These are phyloP conservation scores for Plasmodium knowlesi DNA, from an alignment of 169 alveolate genomes.

Conservation along the genomic window DNA sequence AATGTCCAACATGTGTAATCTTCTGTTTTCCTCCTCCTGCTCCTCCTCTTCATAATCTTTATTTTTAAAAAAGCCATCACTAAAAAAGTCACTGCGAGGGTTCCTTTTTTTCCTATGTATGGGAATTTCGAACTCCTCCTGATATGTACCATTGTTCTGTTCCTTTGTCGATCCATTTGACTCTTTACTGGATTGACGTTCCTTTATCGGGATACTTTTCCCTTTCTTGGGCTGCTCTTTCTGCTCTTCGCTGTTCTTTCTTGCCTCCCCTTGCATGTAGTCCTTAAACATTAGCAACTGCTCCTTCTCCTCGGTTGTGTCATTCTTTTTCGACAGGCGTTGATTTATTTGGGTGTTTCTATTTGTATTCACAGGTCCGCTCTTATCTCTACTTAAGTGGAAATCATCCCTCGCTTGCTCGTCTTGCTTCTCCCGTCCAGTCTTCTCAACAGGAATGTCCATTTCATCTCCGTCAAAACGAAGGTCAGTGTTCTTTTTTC, in stretches of 20 bases:
- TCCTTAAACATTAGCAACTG: constrained; percentile 2
- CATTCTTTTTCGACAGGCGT: neutral
- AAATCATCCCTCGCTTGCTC: neutral
- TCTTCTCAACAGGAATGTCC: constrained; percentile 18
- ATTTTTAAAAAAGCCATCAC: constrained; percentile 39
- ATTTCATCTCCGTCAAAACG: constrained; percentile 33
- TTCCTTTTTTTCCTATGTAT: constrained; percentile 48
- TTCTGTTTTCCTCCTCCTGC: constrained; percentile 4
- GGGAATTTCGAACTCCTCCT: constrained; percentile 66
- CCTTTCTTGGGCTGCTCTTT: neutral
- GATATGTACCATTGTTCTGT: neutral
- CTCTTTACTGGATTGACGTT: neutral
- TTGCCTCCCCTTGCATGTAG: neutral
- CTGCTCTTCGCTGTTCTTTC: neutral
- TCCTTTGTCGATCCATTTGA: neutral
- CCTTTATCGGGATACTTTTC: neutral
- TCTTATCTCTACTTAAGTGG: neutral
- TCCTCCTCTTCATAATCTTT: constrained; percentile 26
- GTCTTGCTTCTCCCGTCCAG: neutral
- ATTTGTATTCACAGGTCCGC: neutral
- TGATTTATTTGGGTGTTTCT: neutral
- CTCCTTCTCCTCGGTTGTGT: neutral
- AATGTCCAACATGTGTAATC: constrained; percentile 47
- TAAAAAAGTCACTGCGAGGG: constrained; percentile 5
- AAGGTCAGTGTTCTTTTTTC: constrained; percentile 14